phyloP scores from a whole-genome alignment of 2,329 filamentous ascomycete species.

The Trichoderma arundinaceum region DNA sequence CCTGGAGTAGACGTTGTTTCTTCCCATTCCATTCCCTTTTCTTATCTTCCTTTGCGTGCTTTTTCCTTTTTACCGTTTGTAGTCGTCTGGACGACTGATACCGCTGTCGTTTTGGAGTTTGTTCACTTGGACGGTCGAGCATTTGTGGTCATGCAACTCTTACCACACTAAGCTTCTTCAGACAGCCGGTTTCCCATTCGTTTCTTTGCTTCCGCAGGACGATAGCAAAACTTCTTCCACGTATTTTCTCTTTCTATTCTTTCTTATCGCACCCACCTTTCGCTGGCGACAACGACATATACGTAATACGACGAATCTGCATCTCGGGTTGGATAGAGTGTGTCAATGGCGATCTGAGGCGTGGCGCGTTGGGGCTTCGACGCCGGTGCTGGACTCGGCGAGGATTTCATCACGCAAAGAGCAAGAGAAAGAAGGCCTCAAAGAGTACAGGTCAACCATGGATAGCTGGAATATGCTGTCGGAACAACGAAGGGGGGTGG shows the following conservation, averaged over 20 bases:
- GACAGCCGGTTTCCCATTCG: background rate
- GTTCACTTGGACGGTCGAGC: background rate
- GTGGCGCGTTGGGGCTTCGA: constrained; percentile 18
- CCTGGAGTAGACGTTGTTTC: constrained; percentile 11
- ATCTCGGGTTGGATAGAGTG: background rate
- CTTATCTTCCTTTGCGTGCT: background rate
- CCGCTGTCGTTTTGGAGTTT: background rate
- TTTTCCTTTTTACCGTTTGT: background rate
- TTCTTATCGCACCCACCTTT: background rate
- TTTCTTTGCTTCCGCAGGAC: constrained; percentile 25
- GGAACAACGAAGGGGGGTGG: constrained; percentile 30
- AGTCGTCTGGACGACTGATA: constrained; percentile 30
- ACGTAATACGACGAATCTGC: background rate
- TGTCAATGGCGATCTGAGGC: constrained; percentile 27
- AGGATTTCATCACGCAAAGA: background rate
- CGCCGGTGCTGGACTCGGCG: background rate
- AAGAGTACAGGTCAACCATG: constrained; percentile 29
- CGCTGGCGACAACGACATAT: background rate
- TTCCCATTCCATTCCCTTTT: background rate
- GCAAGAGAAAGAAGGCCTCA: background rate
- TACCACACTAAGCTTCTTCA: background rate
- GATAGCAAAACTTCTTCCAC: background rate
- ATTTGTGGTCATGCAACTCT: constrained; percentile 11
- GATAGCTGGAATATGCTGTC: constrained; percentile 18
- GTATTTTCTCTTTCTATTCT: background rate